Conservation (phyloP, 768 basidiomycete genomes). For the Amanita fuliginea region DNA sequence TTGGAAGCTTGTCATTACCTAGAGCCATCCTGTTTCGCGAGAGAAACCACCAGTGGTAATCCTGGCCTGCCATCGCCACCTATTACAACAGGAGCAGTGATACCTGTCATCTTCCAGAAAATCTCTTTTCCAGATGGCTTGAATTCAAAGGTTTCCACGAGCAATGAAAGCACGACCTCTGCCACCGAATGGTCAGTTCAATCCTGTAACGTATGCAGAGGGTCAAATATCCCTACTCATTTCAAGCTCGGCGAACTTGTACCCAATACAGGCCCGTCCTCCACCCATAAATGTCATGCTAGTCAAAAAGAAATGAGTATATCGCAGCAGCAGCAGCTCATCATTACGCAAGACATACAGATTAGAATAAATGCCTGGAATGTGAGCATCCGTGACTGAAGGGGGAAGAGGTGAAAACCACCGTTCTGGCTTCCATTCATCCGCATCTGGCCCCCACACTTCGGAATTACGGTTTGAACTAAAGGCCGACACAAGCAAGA, state of each 20-base stretch:
- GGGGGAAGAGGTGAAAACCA: conserved; percentile 14
- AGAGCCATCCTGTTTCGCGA: not conserved
- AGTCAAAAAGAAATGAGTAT: conserved; percentile 11
- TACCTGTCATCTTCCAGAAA: conserved; percentile 4
- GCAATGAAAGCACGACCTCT: conserved; percentile 15
- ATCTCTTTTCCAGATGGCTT: conserved; percentile 4
- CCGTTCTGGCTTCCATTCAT: conserved; percentile 24
- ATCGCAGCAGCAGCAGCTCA: conserved; percentile 17
- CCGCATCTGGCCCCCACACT: conserved; percentile 24
- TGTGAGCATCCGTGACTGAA: conserved; percentile 12
- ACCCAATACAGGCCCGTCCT: conserved; percentile 23
- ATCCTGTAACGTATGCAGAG: not conserved
- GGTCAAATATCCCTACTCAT: conserved; percentile 16
- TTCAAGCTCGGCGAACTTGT: conserved; percentile 27
- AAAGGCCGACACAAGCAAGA: conserved; percentile 14
- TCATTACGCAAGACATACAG: conserved; percentile 10
- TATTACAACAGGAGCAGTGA: not conserved
- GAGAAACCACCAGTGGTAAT: conserved; percentile 2
- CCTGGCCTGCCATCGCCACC: not conserved
- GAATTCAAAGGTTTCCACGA: conserved; percentile 10
- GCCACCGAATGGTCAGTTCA: not conserved
- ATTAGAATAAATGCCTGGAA: conserved; percentile 22
- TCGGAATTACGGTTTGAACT: conserved; percentile 15
- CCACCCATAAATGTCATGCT: conserved; percentile 26
- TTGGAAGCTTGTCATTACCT: too few species aligned